Percentiles rank a stretch among this genome's conserved stretches.
Evolutionary conservation across 805 yeast species (phyloP).

Genomic region (Yarrowia alimentaria): DNA sequence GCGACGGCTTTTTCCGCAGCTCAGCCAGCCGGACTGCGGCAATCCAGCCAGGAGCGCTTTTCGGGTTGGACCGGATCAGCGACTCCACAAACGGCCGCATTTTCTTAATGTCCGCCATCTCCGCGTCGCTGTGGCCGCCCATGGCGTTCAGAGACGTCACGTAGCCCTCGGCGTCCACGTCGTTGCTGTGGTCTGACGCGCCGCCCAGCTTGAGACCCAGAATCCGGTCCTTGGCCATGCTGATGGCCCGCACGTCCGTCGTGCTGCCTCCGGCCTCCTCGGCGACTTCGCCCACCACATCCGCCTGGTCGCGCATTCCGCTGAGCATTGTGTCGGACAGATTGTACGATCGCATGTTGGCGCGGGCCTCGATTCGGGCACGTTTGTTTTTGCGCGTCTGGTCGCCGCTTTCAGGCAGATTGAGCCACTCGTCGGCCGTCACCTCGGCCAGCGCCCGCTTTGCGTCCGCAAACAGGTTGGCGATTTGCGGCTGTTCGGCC

Average conservation of each 20-base stretch:
- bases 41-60: slow-evolving; percentile 77
- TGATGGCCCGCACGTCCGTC: slow-evolving; percentile 53
- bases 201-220: slow-evolving; percentile 55
- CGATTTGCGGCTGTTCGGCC: slow-evolving; percentile 40
- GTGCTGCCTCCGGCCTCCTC: slow-evolving; percentile 35
- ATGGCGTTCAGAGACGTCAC: slow-evolving; percentile 43
- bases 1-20: slow-evolving; percentile 51
- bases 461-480: slow-evolving; percentile 63
- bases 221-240: slow-evolving; percentile 62
- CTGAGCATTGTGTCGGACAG: slow-evolving; percentile 68
- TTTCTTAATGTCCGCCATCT: slow-evolving; percentile 57
- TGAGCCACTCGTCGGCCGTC: slow-evolving; percentile 72
- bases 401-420: slow-evolving; percentile 85
- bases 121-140: slow-evolving; percentile 35
- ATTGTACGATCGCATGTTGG: slow-evolving; percentile 70
- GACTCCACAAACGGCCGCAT: slow-evolving; percentile 63
- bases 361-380: slow-evolving; percentile 57
- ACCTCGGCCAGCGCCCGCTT: slow-evolving; percentile 61
- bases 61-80: slow-evolving; percentile 68
- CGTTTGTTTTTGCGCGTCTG: slow-evolving; percentile 78
- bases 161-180: slow-evolving; percentile 45
- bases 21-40: slow-evolving; percentile 80
- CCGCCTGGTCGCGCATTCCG: slow-evolving; percentile 39
- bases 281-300: slow-evolving; percentile 34
- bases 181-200: slow-evolving; percentile 34